Evolutionary conservation across 176 grass and related monocot genomes (phyloP), one percentile per base, ranked within the genome.

Genomic region (Aegilops bicornis): DNA sequence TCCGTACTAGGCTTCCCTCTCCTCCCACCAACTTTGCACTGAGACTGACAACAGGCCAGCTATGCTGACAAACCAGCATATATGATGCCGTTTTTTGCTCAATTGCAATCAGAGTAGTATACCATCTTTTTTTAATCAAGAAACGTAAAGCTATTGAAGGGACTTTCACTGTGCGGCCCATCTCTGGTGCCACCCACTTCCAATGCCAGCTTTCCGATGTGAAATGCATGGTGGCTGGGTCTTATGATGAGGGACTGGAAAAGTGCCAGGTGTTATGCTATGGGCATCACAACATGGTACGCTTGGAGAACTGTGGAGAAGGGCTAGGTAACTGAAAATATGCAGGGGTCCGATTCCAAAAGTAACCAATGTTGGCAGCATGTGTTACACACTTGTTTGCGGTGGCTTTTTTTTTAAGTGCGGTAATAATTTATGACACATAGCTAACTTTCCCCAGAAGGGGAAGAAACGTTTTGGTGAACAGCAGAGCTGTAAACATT

Each of bases 251-350:
- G 45, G 47, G 24, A 81, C 36, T 81, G 27, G 47, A 8, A 13
- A 33, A 33, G 42, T 81, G 42, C 19, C 79, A 77, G 48, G 43
- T 71, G 69, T 22, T 39, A 70, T n/a, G 68, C 22, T n/a, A 65
- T 65, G 35, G 20, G 36, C 35, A 72, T 24, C 69, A 72, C 69
- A 72, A n/a, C 36, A 72, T 69, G 62, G 39, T 63, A 65, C 36
- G 19, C 14, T n/a, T 70, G 64, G 56, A 73, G 69, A 84, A 84
- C 40, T 73, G 70, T 64, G 81, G 81, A 68, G 15, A 70, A 36
- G 15, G 80, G 81, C 64, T 43, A 79, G 15, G 36, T 79, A 65
- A 39, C 40, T 74, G 31, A 40, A 67, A 15, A 86, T 69, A 37
- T 39, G 12, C 11, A 82, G 27, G 22, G 64, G 24, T 3, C 43